Conservation (phyloP, 768 basidiomycete species). For the Rhodotorula sphaerocarpa region DNA sequence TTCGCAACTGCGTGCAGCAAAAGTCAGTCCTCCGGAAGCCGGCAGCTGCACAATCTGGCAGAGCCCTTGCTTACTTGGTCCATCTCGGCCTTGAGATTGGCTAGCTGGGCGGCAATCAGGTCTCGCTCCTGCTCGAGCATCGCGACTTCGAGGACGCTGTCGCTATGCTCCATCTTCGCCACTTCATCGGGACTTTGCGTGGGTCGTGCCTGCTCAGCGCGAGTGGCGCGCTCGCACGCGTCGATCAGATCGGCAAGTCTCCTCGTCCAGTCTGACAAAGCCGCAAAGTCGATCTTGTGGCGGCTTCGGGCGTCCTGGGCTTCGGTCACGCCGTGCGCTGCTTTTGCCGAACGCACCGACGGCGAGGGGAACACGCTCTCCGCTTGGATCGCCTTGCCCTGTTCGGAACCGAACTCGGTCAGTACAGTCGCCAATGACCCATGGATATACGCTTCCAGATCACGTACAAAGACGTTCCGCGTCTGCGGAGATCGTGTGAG, state of each 20-base stretch:
- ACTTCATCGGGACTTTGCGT: no score
- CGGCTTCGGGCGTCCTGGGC: neutral
- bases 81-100: constrained; percentile 8
- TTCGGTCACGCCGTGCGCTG: neutral
- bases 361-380: neutral
- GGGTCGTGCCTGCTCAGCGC: no score
- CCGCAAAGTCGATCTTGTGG: constrained; percentile 11
- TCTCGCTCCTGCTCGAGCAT: constrained; percentile 31
- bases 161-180: no score
- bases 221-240: neutral
- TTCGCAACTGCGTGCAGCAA: no score
- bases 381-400: constrained; percentile 18
- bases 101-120: constrained; percentile 16
- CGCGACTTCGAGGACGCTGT: constrained; percentile 9
- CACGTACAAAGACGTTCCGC: constrained; percentile 25
- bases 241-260: constrained; percentile 14
- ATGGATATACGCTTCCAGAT: no score
- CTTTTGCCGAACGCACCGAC: neutral
- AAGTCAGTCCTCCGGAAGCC: no score
- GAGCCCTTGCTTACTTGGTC: neutral
- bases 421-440: no score
- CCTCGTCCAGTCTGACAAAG: constrained; percentile 21
- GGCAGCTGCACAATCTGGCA: no score
- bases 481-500: constrained; percentile 27
- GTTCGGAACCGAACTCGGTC: neutral